Evolutionary conservation across 2,329 filamentous ascomycete species (phyloP).

Genomic region (Cryphonectria japonica): DNA sequence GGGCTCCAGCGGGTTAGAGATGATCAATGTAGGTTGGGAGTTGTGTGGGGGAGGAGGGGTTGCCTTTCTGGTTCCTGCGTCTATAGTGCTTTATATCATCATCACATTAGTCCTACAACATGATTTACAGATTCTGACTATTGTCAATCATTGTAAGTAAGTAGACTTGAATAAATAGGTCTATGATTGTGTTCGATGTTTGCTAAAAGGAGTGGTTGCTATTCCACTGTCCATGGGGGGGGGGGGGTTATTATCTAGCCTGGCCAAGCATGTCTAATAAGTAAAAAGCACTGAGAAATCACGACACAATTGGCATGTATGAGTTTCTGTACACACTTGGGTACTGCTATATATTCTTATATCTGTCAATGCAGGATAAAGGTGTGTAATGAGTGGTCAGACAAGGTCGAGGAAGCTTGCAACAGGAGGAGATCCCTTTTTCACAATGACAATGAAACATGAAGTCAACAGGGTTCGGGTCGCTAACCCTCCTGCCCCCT

Average conservation of each 20-base stretch:
- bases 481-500: background rate
- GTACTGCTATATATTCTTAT: background rate
- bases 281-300: no score
- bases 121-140: background rate
- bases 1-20: background rate
- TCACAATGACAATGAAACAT: background rate
- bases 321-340: no score
- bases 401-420: background rate
- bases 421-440: background rate
- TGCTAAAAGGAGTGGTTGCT: background rate
- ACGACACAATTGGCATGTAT: no score
- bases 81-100: constrained; percentile 4
- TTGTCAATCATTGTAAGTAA: background rate
- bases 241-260: no score
- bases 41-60: background rate
- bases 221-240: background rate
- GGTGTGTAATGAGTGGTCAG: background rate
- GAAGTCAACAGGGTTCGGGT: background rate
- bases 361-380: background rate
- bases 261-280: no score
- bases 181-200: background rate
- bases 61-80: background rate
- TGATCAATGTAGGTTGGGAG: background rate
- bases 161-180: background rate
- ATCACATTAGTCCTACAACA: background rate